Percentiles rank a stretch among this genome's conserved stretches.
phyloP scores from a whole-genome alignment of 1,284 basidiomycete genomes.

The Volvariella volvacea region DNA sequence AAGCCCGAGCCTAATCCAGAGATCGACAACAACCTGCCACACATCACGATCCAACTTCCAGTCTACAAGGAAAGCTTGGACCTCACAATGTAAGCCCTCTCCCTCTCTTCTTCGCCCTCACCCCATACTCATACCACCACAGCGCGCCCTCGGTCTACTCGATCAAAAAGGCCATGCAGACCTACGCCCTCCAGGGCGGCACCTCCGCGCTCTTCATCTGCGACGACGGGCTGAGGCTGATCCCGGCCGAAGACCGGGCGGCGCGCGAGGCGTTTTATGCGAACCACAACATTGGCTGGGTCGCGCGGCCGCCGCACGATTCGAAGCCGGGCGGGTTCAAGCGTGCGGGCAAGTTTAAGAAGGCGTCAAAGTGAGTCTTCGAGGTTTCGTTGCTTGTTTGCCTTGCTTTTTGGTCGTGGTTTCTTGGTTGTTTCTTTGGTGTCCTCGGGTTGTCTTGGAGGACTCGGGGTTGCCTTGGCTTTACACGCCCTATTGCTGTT shows the following conservation, averaged over 20 bases:
- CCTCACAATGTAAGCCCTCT: conserved; percentile 49
- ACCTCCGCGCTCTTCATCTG: conserved; percentile 75
- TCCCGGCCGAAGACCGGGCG: conserved; percentile 55
- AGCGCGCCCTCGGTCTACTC: conserved; percentile 76
- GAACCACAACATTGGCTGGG: conserved; percentile 79
- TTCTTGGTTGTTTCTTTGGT: neutral
- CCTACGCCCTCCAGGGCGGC: conserved; percentile 72
- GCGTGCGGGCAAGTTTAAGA: conserved; percentile 85
- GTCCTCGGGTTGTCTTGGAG: too few species aligned
- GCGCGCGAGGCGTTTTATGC: conserved; percentile 73
- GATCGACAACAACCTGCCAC: conserved; percentile 63
- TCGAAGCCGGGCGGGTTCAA: conserved; percentile 55
- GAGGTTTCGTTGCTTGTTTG: neutral
- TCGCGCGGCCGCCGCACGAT: conserved; percentile 68
- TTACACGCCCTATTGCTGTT: neutral
- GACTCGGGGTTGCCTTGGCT: too few species aligned
- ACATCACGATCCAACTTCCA: conserved; percentile 75
- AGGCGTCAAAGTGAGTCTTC: conserved; percentile 58
- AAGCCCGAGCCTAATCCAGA: conserved; percentile 56
- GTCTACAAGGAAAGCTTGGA: conserved; percentile 76
- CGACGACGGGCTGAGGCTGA: conserved; percentile 70
- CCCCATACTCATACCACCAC: conserved; percentile 2
- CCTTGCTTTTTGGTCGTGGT: conserved; percentile 2
- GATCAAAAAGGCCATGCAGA: conserved; percentile 83
- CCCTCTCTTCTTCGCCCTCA: neutral